Evolutionary conservation across 805 yeast species (phyloP).

Genomic region (Kodamaea fukazawae): DNA sequence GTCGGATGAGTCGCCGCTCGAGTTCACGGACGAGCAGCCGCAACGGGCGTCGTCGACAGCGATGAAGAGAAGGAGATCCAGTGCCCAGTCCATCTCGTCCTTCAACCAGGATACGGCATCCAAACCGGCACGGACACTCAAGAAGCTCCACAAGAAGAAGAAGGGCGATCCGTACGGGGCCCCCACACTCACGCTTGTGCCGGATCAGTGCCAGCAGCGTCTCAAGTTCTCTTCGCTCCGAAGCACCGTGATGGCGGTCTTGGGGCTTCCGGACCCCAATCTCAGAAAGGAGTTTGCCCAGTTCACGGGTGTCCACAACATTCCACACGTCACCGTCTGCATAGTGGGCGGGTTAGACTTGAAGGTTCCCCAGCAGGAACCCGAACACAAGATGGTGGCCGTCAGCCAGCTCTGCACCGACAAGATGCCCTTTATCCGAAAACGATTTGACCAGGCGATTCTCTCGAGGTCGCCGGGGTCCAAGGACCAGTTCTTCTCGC

Average conservation of each 20-base stretch:
- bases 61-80: constrained; percentile 39
- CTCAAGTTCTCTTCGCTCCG: no score
- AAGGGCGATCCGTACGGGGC: constrained; percentile 30
- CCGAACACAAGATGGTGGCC: neutral
- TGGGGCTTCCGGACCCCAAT: no score
- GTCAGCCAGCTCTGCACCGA: constrained; percentile 7
- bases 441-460: constrained; percentile 40
- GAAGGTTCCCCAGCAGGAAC: neutral
- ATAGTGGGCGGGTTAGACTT: constrained; percentile 60
- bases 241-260: no score
- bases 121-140: constrained; percentile 9
- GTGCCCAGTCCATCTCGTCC: constrained; percentile 22
- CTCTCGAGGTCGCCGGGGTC: constrained; percentile 68
- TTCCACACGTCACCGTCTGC: constrained; percentile 56
- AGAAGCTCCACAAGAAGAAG: constrained; percentile 27
- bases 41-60: neutral
- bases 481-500: constrained; percentile 51
- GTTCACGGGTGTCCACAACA: constrained; percentile 44
- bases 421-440: constrained; percentile 33
- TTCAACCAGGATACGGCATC: neutral
- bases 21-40: constrained; percentile 20
- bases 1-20: constrained; percentile 21
- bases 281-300: constrained; percentile 18
- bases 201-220: constrained; percentile 28
- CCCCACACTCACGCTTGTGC: constrained; percentile 19